Conservation (phyloP, 2,329 filamentous ascomycete genomes). For the Eutypa lata region DNA sequence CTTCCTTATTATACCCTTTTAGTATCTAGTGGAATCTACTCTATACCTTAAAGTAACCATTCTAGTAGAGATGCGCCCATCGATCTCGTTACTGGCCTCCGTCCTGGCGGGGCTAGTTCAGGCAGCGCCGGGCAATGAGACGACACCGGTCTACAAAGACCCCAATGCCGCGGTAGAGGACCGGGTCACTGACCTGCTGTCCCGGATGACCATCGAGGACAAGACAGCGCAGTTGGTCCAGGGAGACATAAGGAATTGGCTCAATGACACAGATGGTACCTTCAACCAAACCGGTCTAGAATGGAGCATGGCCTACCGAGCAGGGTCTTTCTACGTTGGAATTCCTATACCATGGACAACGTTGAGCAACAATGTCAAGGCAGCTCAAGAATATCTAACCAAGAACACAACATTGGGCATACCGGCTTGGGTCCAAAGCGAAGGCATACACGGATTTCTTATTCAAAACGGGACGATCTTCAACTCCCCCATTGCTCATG, state of each 20-base stretch:
- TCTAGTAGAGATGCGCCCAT: constrained; percentile 18
- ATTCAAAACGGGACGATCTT: constrained; percentile 74
- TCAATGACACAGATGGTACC: constrained; percentile 63
- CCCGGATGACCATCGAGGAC: constrained; percentile 71
- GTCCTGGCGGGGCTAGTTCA: constrained; percentile 13
- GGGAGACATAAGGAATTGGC: constrained; percentile 70
- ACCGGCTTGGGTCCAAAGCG: constrained; percentile 69
- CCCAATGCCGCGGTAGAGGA: constrained; percentile 59
- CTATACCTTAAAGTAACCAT: not conserved
- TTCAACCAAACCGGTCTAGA: constrained; percentile 66
- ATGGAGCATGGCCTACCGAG: constrained; percentile 62
- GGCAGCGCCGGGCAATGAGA: constrained; percentile 12
- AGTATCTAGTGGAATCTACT: too few species aligned
- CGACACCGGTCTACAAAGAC: constrained; percentile 56
- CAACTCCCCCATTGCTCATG: constrained; percentile 72
- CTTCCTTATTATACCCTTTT: not conserved
- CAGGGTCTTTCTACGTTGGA: constrained; percentile 71
- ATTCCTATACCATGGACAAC: constrained; percentile 62
- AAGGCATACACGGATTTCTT: constrained; percentile 72
- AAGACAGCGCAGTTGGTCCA: constrained; percentile 69
- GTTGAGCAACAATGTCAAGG: constrained; percentile 60
- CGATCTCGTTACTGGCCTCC: constrained; percentile 10
- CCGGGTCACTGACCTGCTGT: constrained; percentile 64
- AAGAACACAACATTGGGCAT: constrained; percentile 67
- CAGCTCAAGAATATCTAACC: constrained; percentile 66